These are phyloP conservation scores for Phialocephala sp. DNA, from an alignment of 2,329 filamentous ascomycete genomes.

Conservation along the genomic window DNA sequence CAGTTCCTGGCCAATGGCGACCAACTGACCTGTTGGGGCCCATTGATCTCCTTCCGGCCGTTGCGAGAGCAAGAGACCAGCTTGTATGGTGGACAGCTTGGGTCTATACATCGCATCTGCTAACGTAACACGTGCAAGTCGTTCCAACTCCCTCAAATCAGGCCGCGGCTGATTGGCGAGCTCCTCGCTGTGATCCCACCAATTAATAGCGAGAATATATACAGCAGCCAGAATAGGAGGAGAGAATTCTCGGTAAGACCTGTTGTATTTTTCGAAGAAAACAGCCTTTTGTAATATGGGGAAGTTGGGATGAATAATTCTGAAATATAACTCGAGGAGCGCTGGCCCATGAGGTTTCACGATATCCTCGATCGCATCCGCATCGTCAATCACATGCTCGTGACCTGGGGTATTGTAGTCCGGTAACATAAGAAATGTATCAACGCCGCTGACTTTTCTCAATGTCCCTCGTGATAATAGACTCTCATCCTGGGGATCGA, in stretches of 20 bases:
- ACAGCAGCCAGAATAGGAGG: slow-evolving; percentile 79
- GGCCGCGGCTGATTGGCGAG: slow-evolving; percentile 69
- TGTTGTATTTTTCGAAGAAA: slow-evolving; percentile 78
- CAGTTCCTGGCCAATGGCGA: slow-evolving; percentile 85
- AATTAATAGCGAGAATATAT: slow-evolving; percentile 85
- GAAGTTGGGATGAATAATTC: slow-evolving; percentile 79
- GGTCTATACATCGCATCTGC: slow-evolving; percentile 80
- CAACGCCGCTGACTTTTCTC: slow-evolving; percentile 76
- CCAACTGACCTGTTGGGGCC: slow-evolving; percentile 84
- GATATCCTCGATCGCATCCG: slow-evolving; percentile 75
- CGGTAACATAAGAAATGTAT: slow-evolving; percentile 81
- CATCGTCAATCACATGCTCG: slow-evolving; percentile 71
- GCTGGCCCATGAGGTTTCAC: slow-evolving; percentile 78
- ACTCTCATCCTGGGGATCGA: slow-evolving; percentile 83
- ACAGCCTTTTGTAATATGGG: slow-evolving; percentile 83
- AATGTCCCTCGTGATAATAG: slow-evolving; percentile 71
- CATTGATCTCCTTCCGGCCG: slow-evolving; percentile 80
- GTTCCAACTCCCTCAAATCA: slow-evolving; percentile 75
- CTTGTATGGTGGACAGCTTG: slow-evolving; percentile 81
- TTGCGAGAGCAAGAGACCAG: slow-evolving; percentile 76
- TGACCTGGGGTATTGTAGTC: slow-evolving; percentile 75
- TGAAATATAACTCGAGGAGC: slow-evolving; percentile 82
- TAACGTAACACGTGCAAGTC: slow-evolving; percentile 73
- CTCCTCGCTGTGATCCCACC: slow-evolving; percentile 78
- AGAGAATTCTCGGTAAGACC: slow-evolving; percentile 74